Percentiles rank a stretch among this genome's conserved stretches.
phyloP scores from a whole-genome alignment of 495 filamentous ascomycete species.

The Aspergillus diversus region DNA sequence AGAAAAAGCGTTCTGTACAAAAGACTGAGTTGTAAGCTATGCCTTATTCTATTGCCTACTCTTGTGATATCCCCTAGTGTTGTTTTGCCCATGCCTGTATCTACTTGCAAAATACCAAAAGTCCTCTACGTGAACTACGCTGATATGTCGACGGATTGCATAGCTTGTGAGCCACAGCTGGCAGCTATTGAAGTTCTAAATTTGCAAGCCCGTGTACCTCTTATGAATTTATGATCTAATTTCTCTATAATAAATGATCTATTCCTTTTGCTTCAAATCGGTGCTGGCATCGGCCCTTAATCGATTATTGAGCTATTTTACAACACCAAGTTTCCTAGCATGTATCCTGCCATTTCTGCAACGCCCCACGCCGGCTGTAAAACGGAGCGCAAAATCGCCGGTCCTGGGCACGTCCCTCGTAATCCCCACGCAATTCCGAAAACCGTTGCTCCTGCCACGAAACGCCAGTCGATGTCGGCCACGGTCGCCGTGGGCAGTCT shows the following conservation, averaged over 20 bases:
- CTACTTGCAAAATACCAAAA: slow-evolving; percentile 5
- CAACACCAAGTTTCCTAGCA: slow-evolving; percentile 43
- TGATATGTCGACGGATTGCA: slow-evolving; percentile 10
- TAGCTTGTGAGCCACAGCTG: slow-evolving; percentile 20
- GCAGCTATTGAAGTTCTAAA: slow-evolving; percentile 3
- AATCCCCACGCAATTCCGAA: slow-evolving; percentile 63
- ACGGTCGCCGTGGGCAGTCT: slow-evolving; percentile 48
- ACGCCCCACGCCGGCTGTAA: slow-evolving; percentile 55
- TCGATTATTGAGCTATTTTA: background rate
- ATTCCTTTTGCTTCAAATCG: background rate
- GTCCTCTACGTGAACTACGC: slow-evolving; percentile 12
- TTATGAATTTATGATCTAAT: background rate
- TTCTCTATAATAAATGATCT: background rate
- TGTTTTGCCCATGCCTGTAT: background rate
- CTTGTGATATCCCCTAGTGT: slow-evolving; percentile 12
- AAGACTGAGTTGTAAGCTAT: slow-evolving; percentile 53
- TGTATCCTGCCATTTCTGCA: slow-evolving; percentile 54
- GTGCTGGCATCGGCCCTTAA: background rate
- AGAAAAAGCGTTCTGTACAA: slow-evolving; percentile 20
- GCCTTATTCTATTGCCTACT: slow-evolving; percentile 19
- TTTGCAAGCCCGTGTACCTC: background rate
- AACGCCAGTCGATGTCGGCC: slow-evolving; percentile 57
- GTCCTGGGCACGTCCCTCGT: slow-evolving; percentile 59
- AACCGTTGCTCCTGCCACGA: slow-evolving; percentile 51
- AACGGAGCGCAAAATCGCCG: slow-evolving; percentile 51